Evolutionary conservation across 495 filamentous ascomycete species (phyloP).

Genomic region (Thermochaetoides thermophila): DNA sequence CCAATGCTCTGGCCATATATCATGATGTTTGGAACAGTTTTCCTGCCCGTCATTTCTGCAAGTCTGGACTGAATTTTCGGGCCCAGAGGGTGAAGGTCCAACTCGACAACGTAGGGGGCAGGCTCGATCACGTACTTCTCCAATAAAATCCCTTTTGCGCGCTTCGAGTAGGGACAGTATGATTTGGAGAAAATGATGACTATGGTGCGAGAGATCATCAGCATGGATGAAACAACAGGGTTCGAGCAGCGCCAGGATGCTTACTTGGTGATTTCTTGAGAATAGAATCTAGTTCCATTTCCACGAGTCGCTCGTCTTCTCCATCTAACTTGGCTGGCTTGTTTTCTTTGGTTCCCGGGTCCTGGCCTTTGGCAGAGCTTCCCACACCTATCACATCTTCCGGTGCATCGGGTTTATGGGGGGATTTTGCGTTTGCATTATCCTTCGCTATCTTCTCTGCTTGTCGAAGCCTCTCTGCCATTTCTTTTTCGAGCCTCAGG

Average conservation of each 20-base stretch:
- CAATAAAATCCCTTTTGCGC: slow-evolving; percentile 70
- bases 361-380: slow-evolving; percentile 51
- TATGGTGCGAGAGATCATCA: slow-evolving; percentile 25
- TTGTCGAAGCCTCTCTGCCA: slow-evolving; percentile 30
- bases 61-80: slow-evolving; percentile 51
- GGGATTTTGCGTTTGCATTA: slow-evolving; percentile 34
- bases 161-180: slow-evolving; percentile 72
- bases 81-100: slow-evolving; percentile 70
- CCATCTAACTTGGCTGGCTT: no score
- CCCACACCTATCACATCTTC: slow-evolving; percentile 33
- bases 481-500: slow-evolving; percentile 22
- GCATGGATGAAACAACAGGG: no score
- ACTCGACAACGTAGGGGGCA: slow-evolving; percentile 74
- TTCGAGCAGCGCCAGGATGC: no score
- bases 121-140: slow-evolving; percentile 72
- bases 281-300: slow-evolving; percentile 55
- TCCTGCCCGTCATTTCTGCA: slow-evolving; percentile 55
- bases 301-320: slow-evolving; percentile 41
- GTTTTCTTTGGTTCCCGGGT: no score
- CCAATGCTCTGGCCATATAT: slow-evolving; percentile 81
- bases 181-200: slow-evolving; percentile 94
- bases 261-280: slow-evolving; percentile 70
- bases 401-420: slow-evolving; percentile 38
- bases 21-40: slow-evolving; percentile 84
- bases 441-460: slow-evolving; percentile 44